phyloP scores from a whole-genome alignment of 305 asterid species.

The Rubia tinctorum region DNA sequence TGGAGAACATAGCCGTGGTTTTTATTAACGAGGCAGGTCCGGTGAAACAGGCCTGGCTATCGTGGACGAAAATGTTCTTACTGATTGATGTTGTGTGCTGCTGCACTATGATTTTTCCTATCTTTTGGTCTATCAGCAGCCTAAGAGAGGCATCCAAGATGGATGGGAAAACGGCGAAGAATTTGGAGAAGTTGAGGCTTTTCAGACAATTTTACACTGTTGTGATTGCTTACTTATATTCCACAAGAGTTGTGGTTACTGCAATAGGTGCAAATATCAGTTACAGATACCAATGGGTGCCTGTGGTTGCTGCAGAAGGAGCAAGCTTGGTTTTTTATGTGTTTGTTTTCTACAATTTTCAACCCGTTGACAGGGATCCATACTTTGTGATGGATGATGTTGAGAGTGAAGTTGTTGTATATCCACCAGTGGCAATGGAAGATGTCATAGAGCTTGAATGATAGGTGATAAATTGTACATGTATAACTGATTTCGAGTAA shows the following conservation, averaged over 20 bases:
- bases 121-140: constrained; percentile 89
- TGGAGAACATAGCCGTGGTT: constrained; percentile 75
- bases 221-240: constrained; percentile 84
- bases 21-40: constrained; percentile 97
- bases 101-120: constrained; percentile 85
- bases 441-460: neutral
- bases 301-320: constrained; percentile 85
- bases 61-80: constrained; percentile 89
- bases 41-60: constrained; percentile 76
- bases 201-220: constrained; percentile 87
- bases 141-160: constrained; percentile 88
- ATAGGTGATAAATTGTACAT: too few relatives aligned
- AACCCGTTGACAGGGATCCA: constrained; percentile 83
- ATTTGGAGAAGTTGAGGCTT: constrained; percentile 75
- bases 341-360: constrained; percentile 86
- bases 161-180: constrained; percentile 95
- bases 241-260: constrained; percentile 88
- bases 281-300: constrained; percentile 86
- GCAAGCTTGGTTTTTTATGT: constrained; percentile 78
- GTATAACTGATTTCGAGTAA: too few relatives aligned
- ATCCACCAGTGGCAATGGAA: constrained; percentile 17
- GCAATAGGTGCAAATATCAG: constrained; percentile 78
- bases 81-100: constrained; percentile 85
- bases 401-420: constrained; percentile 70
- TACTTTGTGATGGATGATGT: constrained; percentile 78